Evolutionary conservation across 176 grass and related monocot species (phyloP).

Genomic region (Saccharum officinarum): DNA sequence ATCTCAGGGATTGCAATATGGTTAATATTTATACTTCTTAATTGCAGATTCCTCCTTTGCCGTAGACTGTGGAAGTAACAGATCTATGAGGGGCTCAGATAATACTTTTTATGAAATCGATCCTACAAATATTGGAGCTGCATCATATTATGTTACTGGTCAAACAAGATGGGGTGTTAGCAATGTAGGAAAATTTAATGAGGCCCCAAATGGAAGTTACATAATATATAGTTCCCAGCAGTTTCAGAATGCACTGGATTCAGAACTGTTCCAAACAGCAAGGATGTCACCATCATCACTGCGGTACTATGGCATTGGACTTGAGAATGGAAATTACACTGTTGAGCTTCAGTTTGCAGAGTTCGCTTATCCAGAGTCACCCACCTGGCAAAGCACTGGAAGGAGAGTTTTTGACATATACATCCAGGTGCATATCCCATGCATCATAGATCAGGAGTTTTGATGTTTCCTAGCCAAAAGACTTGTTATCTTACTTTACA

Average conservation of each 20-base stretch:
- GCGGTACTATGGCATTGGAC: slow-evolving; percentile 15
- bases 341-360: slow-evolving; percentile 25
- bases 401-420: slow-evolving; percentile 88
- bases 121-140: slow-evolving; percentile 3
- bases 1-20: not conserved
- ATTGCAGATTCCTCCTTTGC: slow-evolving; percentile 73
- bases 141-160: slow-evolving; percentile 20
- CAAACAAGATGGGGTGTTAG: slow-evolving; percentile 22
- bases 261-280: slow-evolving; percentile 19
- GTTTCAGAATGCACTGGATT: slow-evolving; percentile 21
- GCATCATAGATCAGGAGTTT: not conserved
- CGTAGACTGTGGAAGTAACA: slow-evolving; percentile 64
- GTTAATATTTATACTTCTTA: not conserved
- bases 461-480: not conserved
- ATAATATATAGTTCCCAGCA: not conserved
- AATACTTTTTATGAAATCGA: slow-evolving; percentile 38
- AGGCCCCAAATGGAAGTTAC: slow-evolving; percentile 17
- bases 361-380: slow-evolving; percentile 33
- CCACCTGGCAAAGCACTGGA: slow-evolving; percentile 61
- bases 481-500: not conserved
- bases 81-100: slow-evolving; percentile 48
- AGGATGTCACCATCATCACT: slow-evolving; percentile 20
- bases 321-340: slow-evolving; percentile 20
- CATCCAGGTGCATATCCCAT: slow-evolving; percentile 59
- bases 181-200: slow-evolving; percentile 15